Evolutionary conservation across 2,329 filamentous ascomycete species (phyloP).

Genomic region (Sclerotinia glacialis): DNA sequence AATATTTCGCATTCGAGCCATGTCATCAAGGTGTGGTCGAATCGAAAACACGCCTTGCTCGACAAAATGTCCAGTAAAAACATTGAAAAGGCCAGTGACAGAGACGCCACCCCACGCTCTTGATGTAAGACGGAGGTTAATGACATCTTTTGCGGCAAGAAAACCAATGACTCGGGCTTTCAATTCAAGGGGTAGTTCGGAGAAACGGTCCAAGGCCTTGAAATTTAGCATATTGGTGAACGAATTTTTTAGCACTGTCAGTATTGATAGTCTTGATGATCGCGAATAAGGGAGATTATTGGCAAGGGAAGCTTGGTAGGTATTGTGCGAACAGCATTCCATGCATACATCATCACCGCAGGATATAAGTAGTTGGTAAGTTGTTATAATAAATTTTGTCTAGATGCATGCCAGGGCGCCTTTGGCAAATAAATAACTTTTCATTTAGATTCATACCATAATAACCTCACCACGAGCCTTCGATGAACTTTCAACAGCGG

Average conservation of each 20-base stretch:
- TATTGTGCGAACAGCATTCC: background rate
- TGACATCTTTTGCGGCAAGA: conserved; percentile 16
- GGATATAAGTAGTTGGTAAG: too few species aligned
- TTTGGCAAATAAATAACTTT: too few species aligned
- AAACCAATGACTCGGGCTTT: conserved; percentile 10
- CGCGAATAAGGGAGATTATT: background rate
- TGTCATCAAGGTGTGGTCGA: conserved; percentile 17
- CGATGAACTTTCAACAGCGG: rapidly evolving
- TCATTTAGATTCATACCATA: background rate
- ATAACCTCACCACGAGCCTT: too few species aligned
- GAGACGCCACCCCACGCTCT: conserved; percentile 5
- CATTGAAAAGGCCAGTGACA: conserved; percentile 13
- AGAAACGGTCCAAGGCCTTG: background rate
- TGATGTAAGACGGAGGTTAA: conserved; percentile 10
- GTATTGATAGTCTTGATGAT: background rate
- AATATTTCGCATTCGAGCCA: conserved; percentile 10
- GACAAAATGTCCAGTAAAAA: background rate
- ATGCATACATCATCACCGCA: too few species aligned
- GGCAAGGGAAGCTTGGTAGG: background rate
- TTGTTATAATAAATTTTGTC: background rate
- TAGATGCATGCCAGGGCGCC: background rate
- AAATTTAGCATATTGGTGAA: too few species aligned
- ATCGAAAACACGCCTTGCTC: conserved; percentile 14
- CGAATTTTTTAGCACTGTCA: background rate
- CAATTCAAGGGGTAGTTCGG: conserved; percentile 8